Evolutionary conservation across 2,329 filamentous ascomycete species (phyloP).

Genomic region (Diaporthe destruens): DNA sequence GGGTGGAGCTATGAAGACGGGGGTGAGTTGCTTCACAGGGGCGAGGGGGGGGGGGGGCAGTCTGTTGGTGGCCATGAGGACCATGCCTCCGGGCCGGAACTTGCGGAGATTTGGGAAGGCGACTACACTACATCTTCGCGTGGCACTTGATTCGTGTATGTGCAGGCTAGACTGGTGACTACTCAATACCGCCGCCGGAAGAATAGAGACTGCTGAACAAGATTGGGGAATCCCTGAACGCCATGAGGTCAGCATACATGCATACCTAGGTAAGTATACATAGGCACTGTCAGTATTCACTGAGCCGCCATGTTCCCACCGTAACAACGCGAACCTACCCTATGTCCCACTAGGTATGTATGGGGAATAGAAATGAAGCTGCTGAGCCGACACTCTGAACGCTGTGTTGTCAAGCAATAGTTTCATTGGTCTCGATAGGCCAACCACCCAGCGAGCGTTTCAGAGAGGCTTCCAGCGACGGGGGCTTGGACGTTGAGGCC

Average conservation of each 20-base stretch:
- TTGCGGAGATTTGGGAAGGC: slow-evolving; percentile 10
- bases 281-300: no score
- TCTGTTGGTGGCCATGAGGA: background rate
- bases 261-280: background rate
- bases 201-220: slow-evolving; percentile 10
- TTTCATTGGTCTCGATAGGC: slow-evolving; percentile 55
- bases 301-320: no score
- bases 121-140: no score
- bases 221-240: slow-evolving; percentile 11
- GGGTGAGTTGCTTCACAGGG: slow-evolving; percentile 14
- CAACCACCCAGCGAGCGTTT: slow-evolving; percentile 52
- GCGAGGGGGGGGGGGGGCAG: background rate
- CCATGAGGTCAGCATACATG: background rate
- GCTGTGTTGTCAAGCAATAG: slow-evolving; percentile 64
- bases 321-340: no score
- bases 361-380: no score
- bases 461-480: slow-evolving; percentile 3
- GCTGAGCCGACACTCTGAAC: slow-evolving; percentile 62
- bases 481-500: slow-evolving; percentile 37
- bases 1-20: background rate
- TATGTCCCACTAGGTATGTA: no score
- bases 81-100: background rate
- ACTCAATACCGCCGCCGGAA: slow-evolving; percentile 1
- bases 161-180: background rate
- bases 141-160: background rate